Percentiles rank a stretch among this genome's conserved stretches.
Conservation (phyloP, 495 filamentous ascomycete species). For the Daldinia bambusicola region DNA sequence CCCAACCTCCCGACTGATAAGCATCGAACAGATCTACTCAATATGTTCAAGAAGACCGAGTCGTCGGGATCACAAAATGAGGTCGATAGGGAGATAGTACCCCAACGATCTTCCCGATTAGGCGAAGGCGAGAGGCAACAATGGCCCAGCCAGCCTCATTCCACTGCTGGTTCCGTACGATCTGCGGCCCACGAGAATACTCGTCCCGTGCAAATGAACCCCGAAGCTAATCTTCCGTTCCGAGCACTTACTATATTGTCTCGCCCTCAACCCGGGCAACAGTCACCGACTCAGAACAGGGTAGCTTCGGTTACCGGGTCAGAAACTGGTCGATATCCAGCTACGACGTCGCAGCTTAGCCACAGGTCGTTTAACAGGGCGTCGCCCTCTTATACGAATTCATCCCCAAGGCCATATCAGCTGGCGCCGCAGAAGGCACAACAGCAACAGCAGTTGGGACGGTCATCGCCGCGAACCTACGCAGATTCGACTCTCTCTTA, state of each 20-base stretch:
- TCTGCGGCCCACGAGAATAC: slow-evolving; percentile 45
- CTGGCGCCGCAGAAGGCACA: slow-evolving; percentile 29
- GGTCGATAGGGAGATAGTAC: slow-evolving; percentile 29
- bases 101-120: slow-evolving; percentile 23
- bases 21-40: slow-evolving; percentile 58
- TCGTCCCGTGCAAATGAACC: slow-evolving; percentile 49
- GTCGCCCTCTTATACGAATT: slow-evolving; percentile 36
- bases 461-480: slow-evolving; percentile 25
- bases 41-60: slow-evolving; percentile 59
- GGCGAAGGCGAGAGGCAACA: slow-evolving; percentile 32
- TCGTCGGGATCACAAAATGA: slow-evolving; percentile 34
- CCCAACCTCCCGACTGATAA: slow-evolving; percentile 52
- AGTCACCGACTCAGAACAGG: slow-evolving; percentile 32
- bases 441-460: slow-evolving; percentile 32
- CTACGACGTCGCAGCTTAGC: slow-evolving; percentile 36
- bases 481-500: slow-evolving; percentile 34
- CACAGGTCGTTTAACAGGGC: slow-evolving; percentile 28
- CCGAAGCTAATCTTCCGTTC: slow-evolving; percentile 55
- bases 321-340: slow-evolving; percentile 19
- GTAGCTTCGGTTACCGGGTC: slow-evolving; percentile 13
- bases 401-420: slow-evolving; percentile 37
- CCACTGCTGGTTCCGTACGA: slow-evolving; percentile 45
- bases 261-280: slow-evolving; percentile 42
- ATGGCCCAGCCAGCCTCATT: slow-evolving; percentile 14
- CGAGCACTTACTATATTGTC: slow-evolving; percentile 55